Conservation (phyloP, 2,329 filamentous ascomycete genomes). For the Alternaria tenuissima region DNA sequence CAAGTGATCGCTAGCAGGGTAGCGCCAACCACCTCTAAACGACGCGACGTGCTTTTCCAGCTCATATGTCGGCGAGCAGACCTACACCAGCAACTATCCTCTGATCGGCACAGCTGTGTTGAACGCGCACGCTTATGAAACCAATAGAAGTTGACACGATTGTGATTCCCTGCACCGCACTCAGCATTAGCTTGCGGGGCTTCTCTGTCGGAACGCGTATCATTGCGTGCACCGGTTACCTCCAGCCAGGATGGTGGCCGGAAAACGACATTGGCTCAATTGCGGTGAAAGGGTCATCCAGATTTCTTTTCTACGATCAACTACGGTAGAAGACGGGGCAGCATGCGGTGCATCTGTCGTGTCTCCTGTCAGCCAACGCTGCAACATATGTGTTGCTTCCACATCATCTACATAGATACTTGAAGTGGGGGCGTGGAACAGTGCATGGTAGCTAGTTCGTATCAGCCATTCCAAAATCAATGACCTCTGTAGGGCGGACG, state of each 20-base stretch:
- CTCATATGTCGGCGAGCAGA: slow-evolving; percentile 7
- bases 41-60: slow-evolving; percentile 13
- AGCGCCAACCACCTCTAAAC: not conserved
- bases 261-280: not conserved
- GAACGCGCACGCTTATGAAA: not conserved
- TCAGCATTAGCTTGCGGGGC: not conserved
- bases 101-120: slow-evolving; percentile 4
- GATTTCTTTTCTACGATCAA: not conserved
- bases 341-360: slow-evolving; percentile 3
- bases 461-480: not conserved
- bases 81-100: slow-evolving; percentile 1
- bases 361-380: not conserved
- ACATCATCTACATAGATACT: not conserved
- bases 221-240: not conserved
- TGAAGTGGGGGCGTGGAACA: not conserved
- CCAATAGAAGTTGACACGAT: not conserved
- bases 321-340: not conserved
- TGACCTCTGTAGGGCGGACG: not conserved
- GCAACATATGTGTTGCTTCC: not conserved
- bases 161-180: not conserved
- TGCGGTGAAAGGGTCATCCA: not conserved
- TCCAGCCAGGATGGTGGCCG: not conserved
- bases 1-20: slow-evolving; percentile 4
- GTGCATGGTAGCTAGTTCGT: not conserved
- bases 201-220: not conserved